A percentile compares a stretch with the other conserved stretches of the same genome.
Conservation (phyloP, 2,329 filamentous ascomycete species). For the Epichloe bromicola region DNA sequence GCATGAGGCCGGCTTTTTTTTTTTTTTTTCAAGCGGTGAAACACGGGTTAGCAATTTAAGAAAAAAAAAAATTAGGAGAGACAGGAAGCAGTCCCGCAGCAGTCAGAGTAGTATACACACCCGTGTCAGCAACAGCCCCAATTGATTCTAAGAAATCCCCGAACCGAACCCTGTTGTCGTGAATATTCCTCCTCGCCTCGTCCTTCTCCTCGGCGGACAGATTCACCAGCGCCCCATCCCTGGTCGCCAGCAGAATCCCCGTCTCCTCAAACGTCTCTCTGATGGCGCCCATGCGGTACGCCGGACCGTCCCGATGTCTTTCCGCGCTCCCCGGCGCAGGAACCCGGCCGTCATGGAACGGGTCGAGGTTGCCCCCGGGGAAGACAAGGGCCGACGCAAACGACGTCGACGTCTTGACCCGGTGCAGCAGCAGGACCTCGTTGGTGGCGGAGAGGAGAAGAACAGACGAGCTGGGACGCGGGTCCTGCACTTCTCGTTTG, state of each 20-base stretch:
- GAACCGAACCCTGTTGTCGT: slow-evolving; percentile 54
- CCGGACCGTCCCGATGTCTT: slow-evolving; percentile 56
- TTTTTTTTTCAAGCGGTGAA: too few species aligned
- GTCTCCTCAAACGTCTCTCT: slow-evolving; percentile 93
- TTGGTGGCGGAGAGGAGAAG: slow-evolving; percentile 77
- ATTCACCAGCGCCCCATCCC: slow-evolving; percentile 43
- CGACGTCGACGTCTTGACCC: slow-evolving; percentile 67
- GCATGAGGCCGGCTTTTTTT: slow-evolving; percentile 47
- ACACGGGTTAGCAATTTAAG: not conserved
- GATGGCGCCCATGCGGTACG: slow-evolving; percentile 73
- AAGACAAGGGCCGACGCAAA: slow-evolving; percentile 94
- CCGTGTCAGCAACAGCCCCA: slow-evolving; percentile 51
- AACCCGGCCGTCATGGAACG: slow-evolving; percentile 57
- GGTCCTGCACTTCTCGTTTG: slow-evolving; percentile 21
- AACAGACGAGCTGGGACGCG: slow-evolving; percentile 61
- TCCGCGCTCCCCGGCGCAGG: slow-evolving; percentile 31
- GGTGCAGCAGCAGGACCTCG: slow-evolving; percentile 75
- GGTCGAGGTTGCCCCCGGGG: slow-evolving; percentile 63
- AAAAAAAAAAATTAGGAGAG: not conserved
- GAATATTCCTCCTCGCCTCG: slow-evolving; percentile 53
- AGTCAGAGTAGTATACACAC: slow-evolving; percentile 25
- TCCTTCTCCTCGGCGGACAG: slow-evolving; percentile 48
- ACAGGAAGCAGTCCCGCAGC: not conserved
- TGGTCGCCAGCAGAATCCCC: slow-evolving; percentile 64
- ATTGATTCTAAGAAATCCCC: slow-evolving; percentile 45